Conservation (phyloP, 495 filamentous ascomycete species). For the Neurospora terricola region DNA sequence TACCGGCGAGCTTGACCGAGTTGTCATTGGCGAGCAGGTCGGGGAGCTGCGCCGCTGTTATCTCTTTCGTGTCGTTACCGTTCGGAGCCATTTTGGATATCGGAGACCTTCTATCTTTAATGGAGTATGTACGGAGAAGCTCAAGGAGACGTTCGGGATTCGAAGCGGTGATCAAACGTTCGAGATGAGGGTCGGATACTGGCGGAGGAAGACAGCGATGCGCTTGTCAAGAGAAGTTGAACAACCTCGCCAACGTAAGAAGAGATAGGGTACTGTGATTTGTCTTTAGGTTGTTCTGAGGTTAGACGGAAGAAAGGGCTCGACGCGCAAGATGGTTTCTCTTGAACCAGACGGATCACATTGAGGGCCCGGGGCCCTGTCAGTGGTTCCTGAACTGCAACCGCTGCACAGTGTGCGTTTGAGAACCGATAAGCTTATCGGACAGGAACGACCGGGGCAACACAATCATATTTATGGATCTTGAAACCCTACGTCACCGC, state of each 20-base stretch:
- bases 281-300: neutral
- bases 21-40: constrained; percentile 62
- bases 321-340: neutral
- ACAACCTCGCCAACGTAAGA: neutral
- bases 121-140: neutral
- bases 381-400: neutral
- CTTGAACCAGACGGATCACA: neutral
- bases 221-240: neutral
- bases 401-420: neutral
- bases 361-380: neutral
- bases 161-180: neutral
- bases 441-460: neutral
- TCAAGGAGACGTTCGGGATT: neutral
- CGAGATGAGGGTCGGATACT: neutral
- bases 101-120: neutral
- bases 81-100: constrained; percentile 6
- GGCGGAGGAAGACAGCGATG: neutral
- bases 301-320: neutral
- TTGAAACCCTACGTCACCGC: neutral
- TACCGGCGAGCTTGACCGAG: constrained; percentile 82
- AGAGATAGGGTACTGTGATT: neutral
- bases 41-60: constrained; percentile 54
- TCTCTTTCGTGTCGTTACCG: constrained; percentile 1
- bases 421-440: neutral
- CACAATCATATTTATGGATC: neutral